These are phyloP conservation scores for Laburnicola sp. DNA, from an alignment of 2,329 filamentous ascomycete species.

Conservation along the genomic window DNA sequence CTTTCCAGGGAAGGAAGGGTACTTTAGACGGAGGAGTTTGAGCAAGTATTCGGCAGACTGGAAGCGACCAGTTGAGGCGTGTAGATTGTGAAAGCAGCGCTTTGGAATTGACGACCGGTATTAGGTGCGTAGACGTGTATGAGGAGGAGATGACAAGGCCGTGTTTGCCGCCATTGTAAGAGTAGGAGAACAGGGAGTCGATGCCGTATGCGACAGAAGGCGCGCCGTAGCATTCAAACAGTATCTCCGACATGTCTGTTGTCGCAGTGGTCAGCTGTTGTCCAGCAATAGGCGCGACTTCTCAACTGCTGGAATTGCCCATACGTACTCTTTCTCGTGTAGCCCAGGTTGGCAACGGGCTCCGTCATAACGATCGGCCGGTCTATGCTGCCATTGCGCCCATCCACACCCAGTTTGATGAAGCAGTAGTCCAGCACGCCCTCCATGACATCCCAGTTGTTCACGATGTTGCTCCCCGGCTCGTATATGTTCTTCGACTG, in stretches of 20 bases:
- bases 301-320: no score
- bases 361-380: slow-evolving; percentile 94
- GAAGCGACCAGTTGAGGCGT: slow-evolving; percentile 86
- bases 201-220: slow-evolving; percentile 92
- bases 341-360: slow-evolving; percentile 85
- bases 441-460: slow-evolving; percentile 98
- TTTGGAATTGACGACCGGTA: slow-evolving; percentile 87
- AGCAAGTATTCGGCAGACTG: slow-evolving; percentile 89
- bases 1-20: slow-evolving; percentile 84
- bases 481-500: slow-evolving; percentile 93
- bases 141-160: slow-evolving; percentile 91
- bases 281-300: not conserved
- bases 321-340: slow-evolving; percentile 79
- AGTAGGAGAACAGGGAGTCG: slow-evolving; percentile 94
- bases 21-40: slow-evolving; percentile 88
- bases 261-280: slow-evolving; percentile 27
- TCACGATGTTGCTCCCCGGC: slow-evolving; percentile 83
- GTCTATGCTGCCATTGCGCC: slow-evolving; percentile 72
- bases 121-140: slow-evolving; percentile 91
- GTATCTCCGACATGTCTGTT: slow-evolving; percentile 90
- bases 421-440: slow-evolving; percentile 93
- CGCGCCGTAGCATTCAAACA: slow-evolving; percentile 93
- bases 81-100: slow-evolving; percentile 83
- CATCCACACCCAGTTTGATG: slow-evolving; percentile 86
- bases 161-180: slow-evolving; percentile 84